Conservation (phyloP, 257 asterid genomes). For the Solanum corneliomulleri region DNA sequence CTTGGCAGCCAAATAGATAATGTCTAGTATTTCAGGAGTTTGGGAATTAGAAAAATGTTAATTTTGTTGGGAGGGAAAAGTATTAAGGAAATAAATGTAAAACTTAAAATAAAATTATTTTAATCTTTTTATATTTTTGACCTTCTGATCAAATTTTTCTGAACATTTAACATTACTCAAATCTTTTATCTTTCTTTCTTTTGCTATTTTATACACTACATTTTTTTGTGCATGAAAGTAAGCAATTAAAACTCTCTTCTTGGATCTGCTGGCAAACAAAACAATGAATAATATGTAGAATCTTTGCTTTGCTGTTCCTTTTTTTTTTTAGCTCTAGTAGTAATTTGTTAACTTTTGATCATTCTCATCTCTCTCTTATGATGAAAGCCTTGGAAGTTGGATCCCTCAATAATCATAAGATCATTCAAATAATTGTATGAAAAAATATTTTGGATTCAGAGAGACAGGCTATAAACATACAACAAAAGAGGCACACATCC, state of each 20-base stretch:
- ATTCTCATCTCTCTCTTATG: slow-evolving; percentile 2
- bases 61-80: too few relatives aligned
- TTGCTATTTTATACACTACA: not conserved
- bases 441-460: slow-evolving; percentile 11
- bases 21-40: too few relatives aligned
- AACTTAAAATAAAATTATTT: too few relatives aligned
- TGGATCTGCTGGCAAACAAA: slow-evolving; percentile 46
- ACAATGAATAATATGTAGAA: slow-evolving; percentile 16
- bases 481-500: not conserved
- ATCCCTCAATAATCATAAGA: slow-evolving; percentile 48
- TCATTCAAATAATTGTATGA: not conserved
- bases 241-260: slow-evolving; percentile 32
- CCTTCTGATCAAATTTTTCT: too few relatives aligned
- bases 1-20: too few relatives aligned
- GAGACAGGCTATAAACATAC: not conserved
- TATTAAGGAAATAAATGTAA: too few relatives aligned
- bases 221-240: slow-evolving; percentile 63
- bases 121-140: too few relatives aligned
- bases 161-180: too few relatives aligned
- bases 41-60: too few relatives aligned
- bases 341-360: not conserved
- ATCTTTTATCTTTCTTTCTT: slow-evolving; percentile 16
- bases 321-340: not conserved
- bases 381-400: slow-evolving; percentile 35
- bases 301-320: slow-evolving; percentile 2